Conservation (phyloP, 345 rosid species). For the Euclidium syriacum region DNA sequence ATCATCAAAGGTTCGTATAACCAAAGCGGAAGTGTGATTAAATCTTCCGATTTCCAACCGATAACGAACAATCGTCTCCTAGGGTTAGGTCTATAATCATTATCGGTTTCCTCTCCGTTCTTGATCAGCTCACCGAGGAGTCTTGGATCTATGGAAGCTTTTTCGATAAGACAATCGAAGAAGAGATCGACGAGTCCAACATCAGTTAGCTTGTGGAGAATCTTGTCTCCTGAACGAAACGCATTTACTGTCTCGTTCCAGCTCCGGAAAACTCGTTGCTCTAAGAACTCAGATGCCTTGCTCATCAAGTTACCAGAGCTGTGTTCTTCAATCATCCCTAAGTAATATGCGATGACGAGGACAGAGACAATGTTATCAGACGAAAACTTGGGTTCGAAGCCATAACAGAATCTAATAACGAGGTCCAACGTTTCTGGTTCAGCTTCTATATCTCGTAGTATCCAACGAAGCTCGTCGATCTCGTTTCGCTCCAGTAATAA, state of each 20-base stretch:
- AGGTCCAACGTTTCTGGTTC: constrained; percentile 55
- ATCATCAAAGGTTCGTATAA: constrained; percentile 48
- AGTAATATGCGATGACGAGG: constrained; percentile 46
- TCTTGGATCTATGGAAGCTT: constrained; percentile 51
- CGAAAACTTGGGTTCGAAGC: constrained; percentile 39
- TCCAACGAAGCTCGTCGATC: constrained; percentile 24
- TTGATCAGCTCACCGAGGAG: constrained; percentile 55
- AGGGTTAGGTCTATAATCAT: constrained; percentile 47
- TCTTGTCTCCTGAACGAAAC: constrained; percentile 31
- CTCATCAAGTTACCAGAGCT: constrained; percentile 51
- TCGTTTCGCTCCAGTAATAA: constrained; percentile 37
- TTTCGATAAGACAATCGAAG: constrained; percentile 48
- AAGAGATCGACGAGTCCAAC: constrained; percentile 56
- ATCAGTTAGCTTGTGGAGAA: constrained; percentile 36
- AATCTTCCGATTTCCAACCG: constrained; percentile 57
- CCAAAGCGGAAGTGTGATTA: constrained; percentile 45
- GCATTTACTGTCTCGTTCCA: constrained; percentile 81
- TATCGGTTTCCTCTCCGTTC: constrained; percentile 28
- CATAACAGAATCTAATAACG: constrained; percentile 66
- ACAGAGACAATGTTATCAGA: constrained; percentile 58
- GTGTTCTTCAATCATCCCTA: constrained; percentile 67
- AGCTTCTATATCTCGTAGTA: constrained; percentile 47
- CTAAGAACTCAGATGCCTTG: constrained; percentile 44
- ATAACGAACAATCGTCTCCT: constrained; percentile 55
- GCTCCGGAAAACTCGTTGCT: constrained; percentile 47